These are phyloP conservation scores for Talaromyces sp. DNA, from an alignment of 2,329 filamentous ascomycete species.

Conservation along the genomic window DNA sequence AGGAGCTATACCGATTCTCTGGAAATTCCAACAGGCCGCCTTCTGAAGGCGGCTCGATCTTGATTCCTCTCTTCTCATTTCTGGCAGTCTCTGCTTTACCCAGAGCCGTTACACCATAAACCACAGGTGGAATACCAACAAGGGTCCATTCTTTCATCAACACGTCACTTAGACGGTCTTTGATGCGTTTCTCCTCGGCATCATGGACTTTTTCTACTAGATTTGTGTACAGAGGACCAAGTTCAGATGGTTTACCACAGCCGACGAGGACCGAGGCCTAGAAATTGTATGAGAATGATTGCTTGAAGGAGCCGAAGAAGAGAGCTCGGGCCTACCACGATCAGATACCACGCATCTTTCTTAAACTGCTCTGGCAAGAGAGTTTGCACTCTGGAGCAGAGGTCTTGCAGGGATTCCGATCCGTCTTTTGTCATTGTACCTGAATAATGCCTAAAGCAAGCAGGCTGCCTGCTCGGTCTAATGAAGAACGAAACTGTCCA, in stretches of 20 bases:
- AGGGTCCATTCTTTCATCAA: conserved; percentile 29
- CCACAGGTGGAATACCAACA: conserved; percentile 26
- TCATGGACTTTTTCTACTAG: conserved; percentile 14
- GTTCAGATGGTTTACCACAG: conserved; percentile 19
- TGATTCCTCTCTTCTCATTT: conserved; percentile 13
- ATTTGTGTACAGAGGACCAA: conserved; percentile 24
- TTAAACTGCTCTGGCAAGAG: conserved; percentile 46
- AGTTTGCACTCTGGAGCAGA: conserved; percentile 21
- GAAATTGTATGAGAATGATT: neutral
- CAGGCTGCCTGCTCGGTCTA: neutral
- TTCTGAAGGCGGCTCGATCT: conserved; percentile 11
- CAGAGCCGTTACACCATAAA: conserved; percentile 24
- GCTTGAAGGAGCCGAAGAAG: neutral
- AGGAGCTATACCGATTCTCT: conserved; percentile 12
- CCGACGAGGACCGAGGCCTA: conserved; percentile 22
- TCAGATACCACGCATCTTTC: conserved; percentile 54
- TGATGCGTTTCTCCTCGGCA: conserved; percentile 14
- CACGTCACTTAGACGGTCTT: conserved; percentile 21
- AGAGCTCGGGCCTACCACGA: conserved; percentile 30
- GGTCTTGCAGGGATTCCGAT: conserved; percentile 25
- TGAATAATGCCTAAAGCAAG: neutral
- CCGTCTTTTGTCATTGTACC: neutral
- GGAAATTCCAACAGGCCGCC: conserved; percentile 13
- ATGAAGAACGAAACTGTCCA: neutral
- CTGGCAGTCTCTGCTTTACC: conserved; percentile 20